These are phyloP conservation scores for Helenozyma rhizophorensis DNA, from an alignment of 805 yeast genomes.

Conservation along the genomic window DNA sequence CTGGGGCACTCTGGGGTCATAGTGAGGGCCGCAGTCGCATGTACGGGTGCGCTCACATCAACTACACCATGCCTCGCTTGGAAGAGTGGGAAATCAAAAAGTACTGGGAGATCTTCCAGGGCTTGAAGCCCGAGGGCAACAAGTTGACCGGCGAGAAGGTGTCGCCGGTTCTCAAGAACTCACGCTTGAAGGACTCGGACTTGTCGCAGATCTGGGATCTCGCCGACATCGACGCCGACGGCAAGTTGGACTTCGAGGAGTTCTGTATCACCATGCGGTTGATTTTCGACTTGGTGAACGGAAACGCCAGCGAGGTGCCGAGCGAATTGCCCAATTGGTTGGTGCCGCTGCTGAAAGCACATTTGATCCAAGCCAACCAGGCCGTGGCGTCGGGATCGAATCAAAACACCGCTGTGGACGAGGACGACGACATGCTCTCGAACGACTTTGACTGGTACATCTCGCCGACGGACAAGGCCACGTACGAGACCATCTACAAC, in stretches of 20 bases:
- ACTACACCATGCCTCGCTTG: slow-evolving; percentile 51
- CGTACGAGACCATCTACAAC: slow-evolving; percentile 75
- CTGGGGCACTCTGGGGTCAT: too few species aligned
- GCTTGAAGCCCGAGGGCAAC: slow-evolving; percentile 76
- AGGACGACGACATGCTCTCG: slow-evolving; percentile 57
- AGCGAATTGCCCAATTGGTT: slow-evolving; percentile 82
- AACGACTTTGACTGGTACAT: slow-evolving; percentile 94
- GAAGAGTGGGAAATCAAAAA: slow-evolving; percentile 96
- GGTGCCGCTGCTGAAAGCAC: slow-evolving; percentile 84
- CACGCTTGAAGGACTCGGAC: slow-evolving; percentile 47
- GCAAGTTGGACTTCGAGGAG: slow-evolving; percentile 86
- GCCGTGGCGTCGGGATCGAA: slow-evolving; percentile 44
- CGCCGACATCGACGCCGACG: slow-evolving; percentile 24
- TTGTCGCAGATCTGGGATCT: slow-evolving; percentile 85
- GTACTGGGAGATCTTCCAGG: slow-evolving; percentile 96
- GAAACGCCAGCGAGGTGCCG: slow-evolving; percentile 56
- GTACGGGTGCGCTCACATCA: too few species aligned
- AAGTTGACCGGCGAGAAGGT: slow-evolving; percentile 83
- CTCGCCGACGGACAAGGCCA: slow-evolving; percentile 76
- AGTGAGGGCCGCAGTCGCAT: too few species aligned
- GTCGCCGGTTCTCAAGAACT: slow-evolving; percentile 76
- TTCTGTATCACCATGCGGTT: slow-evolving; percentile 96
- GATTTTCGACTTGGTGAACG: slow-evolving; percentile 86
- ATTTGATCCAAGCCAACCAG: slow-evolving; percentile 76
- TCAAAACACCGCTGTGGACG: slow-evolving; percentile 38